A percentile compares a stretch with the other conserved stretches of the same genome.
phyloP scores from a whole-genome alignment of 202 grass and related monocot genomes.

The Zizania palustris region DNA sequence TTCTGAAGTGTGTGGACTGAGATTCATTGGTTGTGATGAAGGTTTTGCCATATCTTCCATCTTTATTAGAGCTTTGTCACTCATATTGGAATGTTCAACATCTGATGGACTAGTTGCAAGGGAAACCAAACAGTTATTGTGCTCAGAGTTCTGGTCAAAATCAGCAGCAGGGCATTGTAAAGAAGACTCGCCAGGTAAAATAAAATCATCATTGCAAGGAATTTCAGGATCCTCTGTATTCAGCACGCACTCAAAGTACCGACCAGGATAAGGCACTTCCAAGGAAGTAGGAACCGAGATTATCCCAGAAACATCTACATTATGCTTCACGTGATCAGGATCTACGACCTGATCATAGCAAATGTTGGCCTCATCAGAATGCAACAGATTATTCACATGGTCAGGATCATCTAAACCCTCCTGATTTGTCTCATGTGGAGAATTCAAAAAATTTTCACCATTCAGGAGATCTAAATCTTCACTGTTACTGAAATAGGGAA shows the following conservation, averaged over 20 bases:
- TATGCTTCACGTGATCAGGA: conserved; percentile 33
- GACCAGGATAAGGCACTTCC: conserved; percentile 43
- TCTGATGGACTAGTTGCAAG: conserved; percentile 41
- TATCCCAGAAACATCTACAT: conserved; percentile 42
- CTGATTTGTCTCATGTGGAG: conserved; percentile 67
- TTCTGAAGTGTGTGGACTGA: conserved; percentile 48
- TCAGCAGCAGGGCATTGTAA: conserved; percentile 33
- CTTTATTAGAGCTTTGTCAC: conserved; percentile 46
- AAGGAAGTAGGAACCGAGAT: conserved; percentile 47
- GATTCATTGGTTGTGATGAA: conserved; percentile 42
- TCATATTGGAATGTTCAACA: conserved; percentile 41
- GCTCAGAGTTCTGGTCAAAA: conserved; percentile 42
- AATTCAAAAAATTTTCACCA: conserved; percentile 70
- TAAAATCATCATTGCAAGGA: conserved; percentile 74
- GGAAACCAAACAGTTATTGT: conserved; percentile 27
- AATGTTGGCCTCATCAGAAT: conserved; percentile 49
- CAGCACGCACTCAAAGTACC: conserved; percentile 54
- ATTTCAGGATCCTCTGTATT: conserved; percentile 93
- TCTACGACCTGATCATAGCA: conserved; percentile 51
- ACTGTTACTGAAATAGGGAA: conserved; percentile 58
- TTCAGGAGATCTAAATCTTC: conserved; percentile 72
- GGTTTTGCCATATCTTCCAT: conserved; percentile 42
- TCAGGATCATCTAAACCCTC: conserved; percentile 48
- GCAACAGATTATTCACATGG: conserved; percentile 48
- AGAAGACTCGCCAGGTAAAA: conserved; percentile 44